Evolutionary conservation across 2,329 filamentous ascomycete species (phyloP).

Genomic region (Cadophora sp.): DNA sequence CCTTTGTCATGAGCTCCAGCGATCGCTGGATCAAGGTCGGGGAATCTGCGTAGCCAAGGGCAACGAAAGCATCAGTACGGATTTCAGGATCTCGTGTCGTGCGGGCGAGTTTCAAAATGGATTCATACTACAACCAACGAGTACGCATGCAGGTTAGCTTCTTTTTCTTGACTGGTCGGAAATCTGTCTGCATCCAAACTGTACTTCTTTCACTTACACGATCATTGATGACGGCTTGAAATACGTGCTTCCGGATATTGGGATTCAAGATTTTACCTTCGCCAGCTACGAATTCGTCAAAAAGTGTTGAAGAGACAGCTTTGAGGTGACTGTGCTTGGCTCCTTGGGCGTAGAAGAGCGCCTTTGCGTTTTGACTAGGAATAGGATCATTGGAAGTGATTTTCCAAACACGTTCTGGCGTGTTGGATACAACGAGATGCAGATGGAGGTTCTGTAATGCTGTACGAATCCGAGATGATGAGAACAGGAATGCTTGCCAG

Average conservation of each 20-base stretch:
- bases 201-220: neutral
- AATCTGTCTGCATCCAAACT: too few species aligned
- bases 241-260: conserved; percentile 26
- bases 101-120: neutral
- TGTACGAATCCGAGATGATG: neutral
- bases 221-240: conserved; percentile 22
- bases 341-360: conserved; percentile 21
- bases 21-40: neutral
- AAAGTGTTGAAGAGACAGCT: conserved; percentile 23
- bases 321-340: conserved; percentile 7
- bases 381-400: conserved; percentile 19
- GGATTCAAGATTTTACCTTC: conserved; percentile 29
- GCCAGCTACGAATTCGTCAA: conserved; percentile 22
- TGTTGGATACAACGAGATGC: neutral
- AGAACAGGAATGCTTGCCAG: conserved; percentile 25
- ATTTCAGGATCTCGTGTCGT: neutral
- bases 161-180: too few species aligned
- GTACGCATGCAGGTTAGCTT: too few species aligned
- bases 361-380: conserved; percentile 25
- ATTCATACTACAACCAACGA: neutral
- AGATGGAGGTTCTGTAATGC: conserved; percentile 20
- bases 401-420: conserved; percentile 19
- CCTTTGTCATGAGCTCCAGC: neutral
- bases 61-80: neutral
- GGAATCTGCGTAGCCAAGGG: neutral